These are phyloP conservation scores for Hanseniaspora taiwanica DNA, from an alignment of 805 yeast species.

Conservation along the genomic window DNA sequence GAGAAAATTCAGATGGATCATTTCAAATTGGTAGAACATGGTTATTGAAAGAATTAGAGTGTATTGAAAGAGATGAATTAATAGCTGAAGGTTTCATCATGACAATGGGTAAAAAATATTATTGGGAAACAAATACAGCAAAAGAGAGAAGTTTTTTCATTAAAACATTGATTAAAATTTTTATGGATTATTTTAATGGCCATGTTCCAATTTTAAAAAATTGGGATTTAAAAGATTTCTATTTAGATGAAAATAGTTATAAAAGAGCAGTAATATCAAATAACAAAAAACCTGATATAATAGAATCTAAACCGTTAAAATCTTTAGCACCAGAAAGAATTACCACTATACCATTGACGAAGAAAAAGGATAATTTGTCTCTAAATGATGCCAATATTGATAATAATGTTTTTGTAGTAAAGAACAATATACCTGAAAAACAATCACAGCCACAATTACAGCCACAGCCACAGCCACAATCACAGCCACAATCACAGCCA, in stretches of 20 bases:
- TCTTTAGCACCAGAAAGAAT: too few species aligned
- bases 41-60: constrained; percentile 60
- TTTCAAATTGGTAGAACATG: constrained; percentile 90
- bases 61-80: constrained; percentile 39
- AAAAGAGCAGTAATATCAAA: constrained; percentile 19
- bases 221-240: constrained; percentile 34
- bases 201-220: constrained; percentile 39
- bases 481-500: too few species aligned
- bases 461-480: too few species aligned
- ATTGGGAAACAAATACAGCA: constrained; percentile 59
- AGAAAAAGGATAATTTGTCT: too few species aligned
- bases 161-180: constrained; percentile 37
- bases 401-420: too few species aligned
- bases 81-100: constrained; percentile 45
- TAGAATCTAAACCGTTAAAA: neutral
- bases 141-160: constrained; percentile 49
- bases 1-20: constrained; percentile 58
- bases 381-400: too few species aligned
- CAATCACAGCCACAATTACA: too few species aligned
- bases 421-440: too few species aligned
- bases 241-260: constrained; percentile 27
- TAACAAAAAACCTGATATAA: neutral
- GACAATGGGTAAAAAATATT: constrained; percentile 62
- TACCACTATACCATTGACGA: too few species aligned
- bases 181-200: constrained; percentile 42